Evolutionary conservation across 2,329 filamentous ascomycete species (phyloP).

Genomic region (Aspergillus sp.): DNA sequence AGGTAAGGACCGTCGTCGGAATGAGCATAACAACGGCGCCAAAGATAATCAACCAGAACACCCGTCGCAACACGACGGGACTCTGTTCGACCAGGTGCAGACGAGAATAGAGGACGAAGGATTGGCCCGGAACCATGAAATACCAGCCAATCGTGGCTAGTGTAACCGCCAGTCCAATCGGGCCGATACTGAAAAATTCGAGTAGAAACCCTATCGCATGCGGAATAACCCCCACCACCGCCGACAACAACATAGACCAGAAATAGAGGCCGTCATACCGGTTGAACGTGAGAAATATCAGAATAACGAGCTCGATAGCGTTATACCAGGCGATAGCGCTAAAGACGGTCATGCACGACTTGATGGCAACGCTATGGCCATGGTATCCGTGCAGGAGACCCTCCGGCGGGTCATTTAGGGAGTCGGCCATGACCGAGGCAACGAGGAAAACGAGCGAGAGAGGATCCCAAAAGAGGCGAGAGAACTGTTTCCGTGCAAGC

Average conservation of each 20-base stretch:
- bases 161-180: constrained; percentile 28
- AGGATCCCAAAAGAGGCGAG: neutral
- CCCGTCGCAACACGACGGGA: constrained; percentile 38
- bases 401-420: constrained; percentile 17
- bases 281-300: constrained; percentile 31
- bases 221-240: constrained; percentile 28
- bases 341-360: constrained; percentile 26
- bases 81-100: constrained; percentile 53
- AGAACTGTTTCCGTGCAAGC: neutral
- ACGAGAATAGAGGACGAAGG: constrained; percentile 55
- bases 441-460: neutral
- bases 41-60: constrained; percentile 51
- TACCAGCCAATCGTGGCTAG: constrained; percentile 48
- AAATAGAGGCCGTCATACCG: constrained; percentile 34
- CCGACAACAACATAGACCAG: constrained; percentile 32
- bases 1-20: constrained; percentile 48
- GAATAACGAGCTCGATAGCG: constrained; percentile 36
- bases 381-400: constrained; percentile 22
- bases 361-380: constrained; percentile 14
- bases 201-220: constrained; percentile 34
- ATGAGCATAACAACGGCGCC: constrained; percentile 47
- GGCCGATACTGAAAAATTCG: constrained; percentile 28
- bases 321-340: constrained; percentile 41
- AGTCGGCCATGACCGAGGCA: constrained; percentile 4
- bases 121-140: constrained; percentile 53